Conservation (phyloP, 768 basidiomycete genomes). For the Vararia minispora region DNA sequence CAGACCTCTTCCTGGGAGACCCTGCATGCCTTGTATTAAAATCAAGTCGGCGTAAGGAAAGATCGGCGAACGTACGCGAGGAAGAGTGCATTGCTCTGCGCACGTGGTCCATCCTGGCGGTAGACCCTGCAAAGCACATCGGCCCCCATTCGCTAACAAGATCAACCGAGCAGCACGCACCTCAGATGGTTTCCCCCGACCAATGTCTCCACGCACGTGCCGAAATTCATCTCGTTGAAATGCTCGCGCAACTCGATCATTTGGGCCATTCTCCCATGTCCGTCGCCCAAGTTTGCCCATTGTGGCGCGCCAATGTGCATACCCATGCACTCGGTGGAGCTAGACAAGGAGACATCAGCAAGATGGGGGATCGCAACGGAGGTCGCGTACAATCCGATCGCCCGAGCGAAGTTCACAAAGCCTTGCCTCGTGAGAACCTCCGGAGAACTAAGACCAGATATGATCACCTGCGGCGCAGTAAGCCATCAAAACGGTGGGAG, state of each 20-base stretch:
- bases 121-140: slow-evolving; percentile 13
- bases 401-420: slow-evolving; percentile 8
- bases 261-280: slow-evolving; percentile 32
- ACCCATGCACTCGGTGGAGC: slow-evolving; percentile 19
- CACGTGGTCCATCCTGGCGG: slow-evolving; percentile 21
- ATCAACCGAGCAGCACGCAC: background rate
- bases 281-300: slow-evolving; percentile 37
- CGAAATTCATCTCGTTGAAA: slow-evolving; percentile 23
- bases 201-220: slow-evolving; percentile 30
- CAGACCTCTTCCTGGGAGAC: slow-evolving; percentile 18
- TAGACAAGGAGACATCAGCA: background rate
- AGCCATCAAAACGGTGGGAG: background rate
- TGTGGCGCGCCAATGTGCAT: slow-evolving; percentile 26
- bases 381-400: slow-evolving; percentile 11
- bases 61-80: slow-evolving; percentile 24
- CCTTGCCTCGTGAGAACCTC: slow-evolving; percentile 9
- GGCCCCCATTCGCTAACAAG: too few species aligned
- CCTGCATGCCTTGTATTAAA: slow-evolving; percentile 4
- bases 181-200: slow-evolving; percentile 14
- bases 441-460: slow-evolving; percentile 8
- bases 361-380: background rate
- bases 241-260: slow-evolving; percentile 34
- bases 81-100: slow-evolving; percentile 23
- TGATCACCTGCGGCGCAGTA: slow-evolving; percentile 5
- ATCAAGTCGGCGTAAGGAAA: background rate